Conservation (phyloP, 345 rosid species). For the Schrenkiella parvula region DNA sequence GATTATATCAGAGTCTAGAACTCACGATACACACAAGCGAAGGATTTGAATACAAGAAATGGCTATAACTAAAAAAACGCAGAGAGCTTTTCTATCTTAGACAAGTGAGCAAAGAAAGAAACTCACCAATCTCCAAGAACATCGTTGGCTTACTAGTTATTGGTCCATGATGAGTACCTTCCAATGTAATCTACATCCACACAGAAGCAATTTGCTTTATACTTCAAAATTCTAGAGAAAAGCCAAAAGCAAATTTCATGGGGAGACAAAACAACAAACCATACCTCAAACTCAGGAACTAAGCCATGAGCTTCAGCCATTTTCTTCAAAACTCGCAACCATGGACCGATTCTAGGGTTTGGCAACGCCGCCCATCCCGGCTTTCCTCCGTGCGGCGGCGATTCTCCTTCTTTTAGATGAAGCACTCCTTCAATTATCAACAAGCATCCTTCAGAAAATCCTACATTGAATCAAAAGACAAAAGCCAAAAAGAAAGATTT, state of each 20-base stretch:
- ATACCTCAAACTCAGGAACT: slow-evolving; percentile 94
- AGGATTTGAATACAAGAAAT: background rate
- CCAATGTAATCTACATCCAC: slow-evolving; percentile 67
- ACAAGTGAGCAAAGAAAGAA: background rate
- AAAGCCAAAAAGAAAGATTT: slow-evolving; percentile 8
- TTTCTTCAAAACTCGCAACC: slow-evolving; percentile 73
- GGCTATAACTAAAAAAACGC: background rate
- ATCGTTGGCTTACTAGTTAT: slow-evolving; percentile 72
- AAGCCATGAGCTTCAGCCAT: slow-evolving; percentile 63
- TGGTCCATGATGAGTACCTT: slow-evolving; percentile 96
- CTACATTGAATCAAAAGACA: background rate
- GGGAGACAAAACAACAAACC: background rate
- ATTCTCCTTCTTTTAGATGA: slow-evolving; percentile 74
- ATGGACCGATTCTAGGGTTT: slow-evolving; percentile 81
- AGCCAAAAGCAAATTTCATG: background rate
- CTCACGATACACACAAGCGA: background rate
- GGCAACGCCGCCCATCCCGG: slow-evolving; percentile 96
- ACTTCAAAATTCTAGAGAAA: background rate
- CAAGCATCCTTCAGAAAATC: background rate
- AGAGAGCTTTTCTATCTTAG: background rate
- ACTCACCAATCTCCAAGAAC: slow-evolving; percentile 86
- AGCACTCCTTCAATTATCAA: slow-evolving; percentile 54
- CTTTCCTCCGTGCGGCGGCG: slow-evolving; percentile 82
- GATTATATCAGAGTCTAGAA: background rate
- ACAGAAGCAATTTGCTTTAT: background rate